Evolutionary conservation across 352 stramenopile species (phyloP).

Genomic region (Chrysophaeum taylorii): DNA sequence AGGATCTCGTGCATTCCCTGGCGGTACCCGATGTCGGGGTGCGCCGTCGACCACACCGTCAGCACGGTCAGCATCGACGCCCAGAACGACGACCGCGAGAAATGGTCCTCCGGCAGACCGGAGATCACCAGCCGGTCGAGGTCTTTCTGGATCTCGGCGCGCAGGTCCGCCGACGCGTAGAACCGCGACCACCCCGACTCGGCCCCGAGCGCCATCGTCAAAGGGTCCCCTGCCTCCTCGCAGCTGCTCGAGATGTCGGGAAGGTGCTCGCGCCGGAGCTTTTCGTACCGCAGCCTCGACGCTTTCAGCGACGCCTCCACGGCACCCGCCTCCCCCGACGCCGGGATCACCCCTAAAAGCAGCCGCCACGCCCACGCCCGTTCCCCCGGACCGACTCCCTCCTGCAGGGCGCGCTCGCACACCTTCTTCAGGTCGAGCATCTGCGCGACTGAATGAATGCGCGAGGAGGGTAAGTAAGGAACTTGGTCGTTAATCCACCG

Average conservation of each 20-base stretch:
- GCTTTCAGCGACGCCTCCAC: not conserved
- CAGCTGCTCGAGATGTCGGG: not conserved
- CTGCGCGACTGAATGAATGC: too few relatives aligned
- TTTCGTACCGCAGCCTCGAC: not conserved
- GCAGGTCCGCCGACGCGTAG: not conserved
- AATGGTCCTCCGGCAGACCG: conserved; percentile 67
- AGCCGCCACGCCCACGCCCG: not conserved
- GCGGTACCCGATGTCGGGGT: conserved; percentile 71
- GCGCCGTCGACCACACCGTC: conserved; percentile 55
- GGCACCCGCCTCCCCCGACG: not conserved
- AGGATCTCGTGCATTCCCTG: conserved; percentile 91
- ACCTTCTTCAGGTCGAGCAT: too few relatives aligned
- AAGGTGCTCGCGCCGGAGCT: not conserved
- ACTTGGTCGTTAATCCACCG: too few relatives aligned
- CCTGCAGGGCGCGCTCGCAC: too few relatives aligned
- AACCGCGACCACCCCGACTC: not conserved
- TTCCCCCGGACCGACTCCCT: too few relatives aligned
- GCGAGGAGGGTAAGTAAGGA: too few relatives aligned
- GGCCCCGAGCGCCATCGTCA: not conserved
- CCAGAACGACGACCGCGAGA: conserved; percentile 47
- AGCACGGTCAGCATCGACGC: conserved; percentile 73
- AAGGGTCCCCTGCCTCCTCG: not conserved
- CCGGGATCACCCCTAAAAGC: not conserved
- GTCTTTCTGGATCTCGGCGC: conserved; percentile 32
- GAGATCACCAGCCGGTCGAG: conserved; percentile 68